Conservation (phyloP, 176 grass and related monocot species). For the Elaeis guineensis region DNA sequence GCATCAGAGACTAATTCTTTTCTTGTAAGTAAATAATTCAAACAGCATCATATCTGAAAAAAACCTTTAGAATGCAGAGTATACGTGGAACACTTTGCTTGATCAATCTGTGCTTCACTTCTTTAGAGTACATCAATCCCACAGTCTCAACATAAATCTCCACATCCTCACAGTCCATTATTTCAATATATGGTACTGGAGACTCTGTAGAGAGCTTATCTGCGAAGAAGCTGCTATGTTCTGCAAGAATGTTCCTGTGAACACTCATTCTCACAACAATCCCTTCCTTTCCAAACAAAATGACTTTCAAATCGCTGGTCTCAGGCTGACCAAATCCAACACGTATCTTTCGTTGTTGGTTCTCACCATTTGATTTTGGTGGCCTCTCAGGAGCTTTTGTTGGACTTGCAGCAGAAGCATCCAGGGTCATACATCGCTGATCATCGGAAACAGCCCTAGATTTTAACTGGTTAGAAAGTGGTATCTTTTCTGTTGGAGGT, state of each 20-base stretch:
- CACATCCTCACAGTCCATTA: conserved; percentile 77
- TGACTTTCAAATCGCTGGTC: conserved; percentile 64
- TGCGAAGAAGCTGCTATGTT: conserved; percentile 55
- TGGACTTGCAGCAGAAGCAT: neutral
- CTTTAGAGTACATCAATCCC: conserved; percentile 81
- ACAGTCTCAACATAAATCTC: conserved; percentile 87
- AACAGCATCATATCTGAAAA: neutral
- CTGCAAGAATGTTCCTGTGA: conserved; percentile 48
- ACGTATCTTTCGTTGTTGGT: conserved; percentile 42
- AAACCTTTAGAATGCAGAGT: conserved; percentile 81
- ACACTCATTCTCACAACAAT: conserved; percentile 64
- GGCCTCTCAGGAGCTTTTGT: conserved; percentile 17
- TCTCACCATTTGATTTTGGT: conserved; percentile 11
- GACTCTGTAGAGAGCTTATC: conserved; percentile 30
- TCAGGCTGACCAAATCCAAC: conserved; percentile 73
- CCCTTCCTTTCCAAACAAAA: conserved; percentile 63
- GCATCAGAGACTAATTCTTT: too few relatives aligned
- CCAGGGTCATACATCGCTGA: neutral
- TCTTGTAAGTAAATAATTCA: neutral
- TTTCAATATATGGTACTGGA: conserved; percentile 42
- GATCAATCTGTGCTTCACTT: conserved; percentile 67
- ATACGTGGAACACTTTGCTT: conserved; percentile 76
- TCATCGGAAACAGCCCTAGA: conserved; percentile 7
- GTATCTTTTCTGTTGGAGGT: neutral
- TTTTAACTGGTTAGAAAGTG: neutral